phyloP scores from a whole-genome alignment of 345 rosid genomes.

The Hevea brasiliensis region DNA sequence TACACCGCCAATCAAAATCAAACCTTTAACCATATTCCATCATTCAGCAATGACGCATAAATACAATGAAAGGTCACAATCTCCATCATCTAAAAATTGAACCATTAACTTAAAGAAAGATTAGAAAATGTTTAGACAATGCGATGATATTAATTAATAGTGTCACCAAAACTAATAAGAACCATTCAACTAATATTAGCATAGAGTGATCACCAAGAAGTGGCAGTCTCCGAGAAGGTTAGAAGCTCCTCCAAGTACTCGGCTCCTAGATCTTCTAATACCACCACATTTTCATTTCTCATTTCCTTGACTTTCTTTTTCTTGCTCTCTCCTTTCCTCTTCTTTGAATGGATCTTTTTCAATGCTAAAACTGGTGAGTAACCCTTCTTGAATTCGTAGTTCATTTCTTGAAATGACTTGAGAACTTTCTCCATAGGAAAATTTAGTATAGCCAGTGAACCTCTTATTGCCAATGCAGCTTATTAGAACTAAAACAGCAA shows the following conservation, averaged over 20 bases:
- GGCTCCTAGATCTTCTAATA: conserved; percentile 60
- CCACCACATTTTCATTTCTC: conserved; percentile 39
- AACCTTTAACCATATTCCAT: too few species aligned
- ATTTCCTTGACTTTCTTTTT: conserved; percentile 35
- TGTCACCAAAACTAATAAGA: too few species aligned
- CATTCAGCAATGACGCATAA: too few species aligned
- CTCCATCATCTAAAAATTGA: too few species aligned
- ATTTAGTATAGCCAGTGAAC: conserved; percentile 49
- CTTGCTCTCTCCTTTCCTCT: conserved; percentile 39
- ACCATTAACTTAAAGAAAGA: too few species aligned
- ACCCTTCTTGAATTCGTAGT: conserved; percentile 32
- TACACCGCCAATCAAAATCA: background rate
- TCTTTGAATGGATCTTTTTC: conserved; percentile 50
- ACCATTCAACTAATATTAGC: too few species aligned
- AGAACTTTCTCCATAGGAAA: conserved; percentile 47
- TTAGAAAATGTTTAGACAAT: too few species aligned
- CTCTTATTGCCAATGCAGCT: conserved; percentile 64
- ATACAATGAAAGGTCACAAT: too few species aligned
- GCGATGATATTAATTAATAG: too few species aligned
- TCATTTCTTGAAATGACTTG: conserved; percentile 48
- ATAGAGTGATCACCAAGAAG: conserved; percentile 18
- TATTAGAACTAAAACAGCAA: too few species aligned
- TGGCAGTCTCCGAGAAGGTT: conserved; percentile 28
- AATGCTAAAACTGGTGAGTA: conserved; percentile 52
- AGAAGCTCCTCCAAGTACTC: conserved; percentile 65